Percentiles rank a stretch among this genome's conserved stretches.
Evolutionary conservation across 345 rosid genomes (phyloP).

Genomic region (Angophora floribunda): DNA sequence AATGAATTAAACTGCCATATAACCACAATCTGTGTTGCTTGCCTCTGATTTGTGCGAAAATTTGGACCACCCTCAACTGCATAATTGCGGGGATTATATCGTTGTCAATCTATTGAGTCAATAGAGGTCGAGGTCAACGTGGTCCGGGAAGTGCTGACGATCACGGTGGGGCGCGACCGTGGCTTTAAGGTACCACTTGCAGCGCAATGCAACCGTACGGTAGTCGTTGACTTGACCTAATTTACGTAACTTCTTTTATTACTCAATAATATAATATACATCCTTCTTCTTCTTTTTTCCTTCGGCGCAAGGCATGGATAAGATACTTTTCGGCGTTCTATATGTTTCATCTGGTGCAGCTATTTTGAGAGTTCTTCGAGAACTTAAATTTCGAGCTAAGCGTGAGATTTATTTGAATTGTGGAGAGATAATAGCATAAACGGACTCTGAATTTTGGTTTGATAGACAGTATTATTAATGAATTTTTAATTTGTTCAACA

Average conservation of each 20-base stretch:
- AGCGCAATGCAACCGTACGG: not conserved
- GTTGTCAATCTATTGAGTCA: not conserved
- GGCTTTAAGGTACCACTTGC: not conserved
- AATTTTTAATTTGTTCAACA: not conserved
- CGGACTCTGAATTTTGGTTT: rapidly evolving
- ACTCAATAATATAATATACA: not conserved
- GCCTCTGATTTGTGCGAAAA: not conserved
- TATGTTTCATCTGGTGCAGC: not conserved
- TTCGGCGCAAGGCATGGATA: not conserved
- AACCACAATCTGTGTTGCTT: not conserved
- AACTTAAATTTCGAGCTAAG: not conserved
- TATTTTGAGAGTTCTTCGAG: no score
- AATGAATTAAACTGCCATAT: not conserved
- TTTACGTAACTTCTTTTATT: not conserved
- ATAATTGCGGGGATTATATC: not conserved
- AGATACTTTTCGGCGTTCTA: no score
- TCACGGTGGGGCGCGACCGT: not conserved
- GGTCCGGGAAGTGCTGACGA: not conserved
- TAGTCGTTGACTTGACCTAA: not conserved
- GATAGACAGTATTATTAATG: rapidly evolving
- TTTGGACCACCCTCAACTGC: not conserved
- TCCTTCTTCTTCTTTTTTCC: no score
- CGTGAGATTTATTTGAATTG: not conserved
- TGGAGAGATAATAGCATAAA: not conserved
- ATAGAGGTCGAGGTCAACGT: not conserved